Percentiles rank a stretch among this genome's conserved stretches.
Conservation (phyloP, 306 rosid genomes). For the Castanopsis chinensis region DNA sequence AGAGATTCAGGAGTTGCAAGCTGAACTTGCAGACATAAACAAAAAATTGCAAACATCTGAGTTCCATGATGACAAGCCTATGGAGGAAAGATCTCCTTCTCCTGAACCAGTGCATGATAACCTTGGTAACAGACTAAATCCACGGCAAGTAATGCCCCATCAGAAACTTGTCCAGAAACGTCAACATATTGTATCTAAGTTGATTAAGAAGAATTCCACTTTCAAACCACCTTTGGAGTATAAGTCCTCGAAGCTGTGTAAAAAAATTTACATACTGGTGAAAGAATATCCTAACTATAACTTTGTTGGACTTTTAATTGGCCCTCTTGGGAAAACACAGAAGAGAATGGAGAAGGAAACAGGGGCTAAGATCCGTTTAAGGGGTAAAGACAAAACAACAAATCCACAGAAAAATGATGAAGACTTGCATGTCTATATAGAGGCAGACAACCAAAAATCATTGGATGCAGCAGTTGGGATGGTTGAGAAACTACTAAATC, state of each 20-base stretch:
- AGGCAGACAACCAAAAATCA: slow-evolving; percentile 21
- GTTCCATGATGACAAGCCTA: slow-evolving; percentile 2
- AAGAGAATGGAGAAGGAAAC: slow-evolving; percentile 75
- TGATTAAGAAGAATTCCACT: slow-evolving; percentile 51
- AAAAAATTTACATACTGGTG: slow-evolving; percentile 63
- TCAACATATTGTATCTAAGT: slow-evolving; percentile 56
- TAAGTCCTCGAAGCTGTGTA: slow-evolving; percentile 53
- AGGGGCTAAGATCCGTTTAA: slow-evolving; percentile 58
- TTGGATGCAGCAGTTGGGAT: slow-evolving; percentile 26
- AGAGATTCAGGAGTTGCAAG: slow-evolving; percentile 14
- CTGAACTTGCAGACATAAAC: slow-evolving; percentile 22
- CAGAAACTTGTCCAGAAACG: slow-evolving; percentile 2
- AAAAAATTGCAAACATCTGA: background rate
- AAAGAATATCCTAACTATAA: slow-evolving; percentile 65
- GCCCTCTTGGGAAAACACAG: slow-evolving; percentile 71
- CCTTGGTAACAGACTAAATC: no score
- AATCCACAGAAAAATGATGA: background rate
- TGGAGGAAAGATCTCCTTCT: background rate
- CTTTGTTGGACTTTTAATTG: slow-evolving; percentile 63
- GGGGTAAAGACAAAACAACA: slow-evolving; percentile 63
- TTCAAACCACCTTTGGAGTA: slow-evolving; percentile 57
- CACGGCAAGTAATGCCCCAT: background rate
- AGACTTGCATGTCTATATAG: slow-evolving; percentile 27
- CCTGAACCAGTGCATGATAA: no score
- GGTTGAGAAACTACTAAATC: slow-evolving; percentile 28